A percentile compares a stretch with the other conserved stretches of the same genome.
These are phyloP conservation scores for Colletotrichum abscissum DNA, from an alignment of 2,329 filamentous ascomycete genomes.

Conservation along the genomic window DNA sequence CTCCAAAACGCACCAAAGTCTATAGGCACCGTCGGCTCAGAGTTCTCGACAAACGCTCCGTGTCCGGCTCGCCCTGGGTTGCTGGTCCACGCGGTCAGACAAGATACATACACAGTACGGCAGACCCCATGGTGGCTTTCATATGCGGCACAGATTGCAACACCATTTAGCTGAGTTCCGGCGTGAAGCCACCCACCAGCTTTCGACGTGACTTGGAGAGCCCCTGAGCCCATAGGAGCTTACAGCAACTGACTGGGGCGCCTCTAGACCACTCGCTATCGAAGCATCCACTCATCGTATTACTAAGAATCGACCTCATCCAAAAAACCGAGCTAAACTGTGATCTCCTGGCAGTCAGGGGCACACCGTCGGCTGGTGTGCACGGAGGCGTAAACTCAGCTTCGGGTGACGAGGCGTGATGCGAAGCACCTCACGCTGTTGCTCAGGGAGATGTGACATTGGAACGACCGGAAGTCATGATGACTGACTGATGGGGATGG, in stretches of 20 bases:
- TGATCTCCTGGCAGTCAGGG: background rate
- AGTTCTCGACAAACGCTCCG: constrained; percentile 26
- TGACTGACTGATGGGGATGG: constrained; percentile 26
- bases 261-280: constrained; percentile 8
- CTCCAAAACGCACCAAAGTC: constrained; percentile 15
- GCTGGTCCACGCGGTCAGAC: constrained; percentile 27
- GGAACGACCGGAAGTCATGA: constrained; percentile 24
- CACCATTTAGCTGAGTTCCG: constrained; percentile 27
- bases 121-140: constrained; percentile 16
- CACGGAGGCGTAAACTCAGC: background rate
- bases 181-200: constrained; percentile 8
- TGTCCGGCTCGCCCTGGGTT: constrained; percentile 25
- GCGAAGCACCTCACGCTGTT: constrained; percentile 9
- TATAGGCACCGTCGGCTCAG: constrained; percentile 11
- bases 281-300: background rate
- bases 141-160: constrained; percentile 12
- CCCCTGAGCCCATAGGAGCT: constrained; percentile 1
- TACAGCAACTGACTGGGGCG: constrained; percentile 1
- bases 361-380: background rate
- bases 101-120: background rate
- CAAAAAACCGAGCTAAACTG: background rate
- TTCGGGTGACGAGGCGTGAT: background rate
- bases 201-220: constrained; percentile 10
- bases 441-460: constrained; percentile 26
- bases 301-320: background rate